Evolutionary conservation across 345 rosid genomes (phyloP).

Genomic region (Gossypium mustelinum): DNA sequence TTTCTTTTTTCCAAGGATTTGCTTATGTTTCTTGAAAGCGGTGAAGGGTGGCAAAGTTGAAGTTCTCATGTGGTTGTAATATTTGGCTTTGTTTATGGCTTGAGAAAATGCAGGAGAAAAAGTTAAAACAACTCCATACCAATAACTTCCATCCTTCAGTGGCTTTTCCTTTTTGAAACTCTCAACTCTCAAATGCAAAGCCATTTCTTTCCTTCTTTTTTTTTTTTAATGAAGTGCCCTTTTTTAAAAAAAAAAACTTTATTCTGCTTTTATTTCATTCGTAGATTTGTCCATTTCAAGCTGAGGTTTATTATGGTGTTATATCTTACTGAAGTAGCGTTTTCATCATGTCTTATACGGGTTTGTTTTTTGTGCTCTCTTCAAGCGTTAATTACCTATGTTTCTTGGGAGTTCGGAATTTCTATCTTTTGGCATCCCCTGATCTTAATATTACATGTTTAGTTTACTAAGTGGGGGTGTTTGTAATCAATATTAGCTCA

Average conservation of each 20-base stretch:
- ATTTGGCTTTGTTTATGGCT: not conserved
- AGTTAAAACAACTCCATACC: not conserved
- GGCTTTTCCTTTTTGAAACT: not conserved
- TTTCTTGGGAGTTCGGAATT: not conserved
- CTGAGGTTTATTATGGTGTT: not conserved
- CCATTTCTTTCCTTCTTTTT: not conserved
- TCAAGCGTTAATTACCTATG: not conserved
- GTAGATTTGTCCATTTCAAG: not conserved
- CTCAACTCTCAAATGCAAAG: not conserved
- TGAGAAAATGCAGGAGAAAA: constrained; percentile 3
- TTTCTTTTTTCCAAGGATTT: constrained; percentile 1
- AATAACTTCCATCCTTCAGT: not conserved
- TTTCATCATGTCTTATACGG: not conserved
- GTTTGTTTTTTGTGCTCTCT: not conserved
- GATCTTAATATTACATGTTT: constrained; percentile 5
- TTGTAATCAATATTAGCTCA: not conserved
- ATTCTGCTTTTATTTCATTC: not conserved
- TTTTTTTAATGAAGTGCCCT: too few species aligned
- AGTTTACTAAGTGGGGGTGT: not conserved
- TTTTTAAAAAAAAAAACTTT: not conserved
- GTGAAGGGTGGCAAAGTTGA: not conserved
- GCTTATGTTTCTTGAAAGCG: not conserved
- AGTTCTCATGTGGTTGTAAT: not conserved
- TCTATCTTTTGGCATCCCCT: not conserved
- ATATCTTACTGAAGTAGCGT: constrained; percentile 1